Evolutionary conservation across 495 filamentous ascomycete genomes (phyloP), one percentile per base, ranked within the genome.

Genomic region (Clavariopsis aquatica): DNA sequence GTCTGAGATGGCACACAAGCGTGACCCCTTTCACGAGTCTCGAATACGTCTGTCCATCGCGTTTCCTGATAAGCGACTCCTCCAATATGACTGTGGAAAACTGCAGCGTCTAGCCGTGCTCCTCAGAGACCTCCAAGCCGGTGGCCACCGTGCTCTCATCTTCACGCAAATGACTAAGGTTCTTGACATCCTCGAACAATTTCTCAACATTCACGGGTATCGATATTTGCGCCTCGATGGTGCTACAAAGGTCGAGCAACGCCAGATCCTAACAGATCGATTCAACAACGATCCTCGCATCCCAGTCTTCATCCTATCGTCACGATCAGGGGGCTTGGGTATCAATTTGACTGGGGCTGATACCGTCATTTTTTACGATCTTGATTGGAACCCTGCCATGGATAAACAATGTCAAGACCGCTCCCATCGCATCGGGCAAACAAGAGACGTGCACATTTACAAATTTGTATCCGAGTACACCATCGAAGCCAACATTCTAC

Each of bases 131-230:
- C 82, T 98, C 0, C 92, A 97, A 76, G 85, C 89, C 7, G 91
- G 91, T 56, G 91, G 92, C 17, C 94, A 97, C 72, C 90, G 95
- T 6, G 93, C 91, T 4, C 79, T 99, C 29, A 98, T 99, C 74
- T 99, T 99, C 78, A 98, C 95, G 1, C 95, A 99, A 71, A 99
- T 99, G 95, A 98, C 95, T 26, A 96, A 93, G 73, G 94, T 98
- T 67, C 86, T 99, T 5, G 93, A 99, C 76, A 94, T 99, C 62
- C 83, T 99, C 19, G 95, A 99, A 70, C 92, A 93, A 60, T 99
- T 98, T 73, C 85, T 99, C 71, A 98, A 97, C 74, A 97, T 99
- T 60, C 94, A 98, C 71, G 92, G 92, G 0, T 90, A 98, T 75
- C 94, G 93, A 28, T 99, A 99, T 76, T 84, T 96, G 3, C 91